Evolutionary conservation across 148 eudicot genomes (phyloP).

Genomic region (Rhododendron williamsianum): DNA sequence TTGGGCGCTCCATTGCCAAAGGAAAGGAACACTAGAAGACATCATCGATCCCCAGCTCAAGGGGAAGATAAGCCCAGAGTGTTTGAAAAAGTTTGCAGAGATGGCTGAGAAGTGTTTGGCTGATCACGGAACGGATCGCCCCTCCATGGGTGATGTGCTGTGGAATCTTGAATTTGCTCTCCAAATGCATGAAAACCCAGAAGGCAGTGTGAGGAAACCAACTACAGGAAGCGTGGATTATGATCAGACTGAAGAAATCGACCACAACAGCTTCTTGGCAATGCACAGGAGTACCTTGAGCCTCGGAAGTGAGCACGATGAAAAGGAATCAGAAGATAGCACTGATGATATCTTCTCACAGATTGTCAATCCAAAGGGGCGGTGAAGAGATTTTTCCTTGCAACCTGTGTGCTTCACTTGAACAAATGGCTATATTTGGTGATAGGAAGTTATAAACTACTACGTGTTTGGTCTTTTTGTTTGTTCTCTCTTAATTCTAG

Average conservation of each 20-base stretch:
- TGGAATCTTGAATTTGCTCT: slow-evolving; percentile 40
- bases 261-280: slow-evolving; percentile 22
- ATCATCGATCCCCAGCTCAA: slow-evolving; percentile 42
- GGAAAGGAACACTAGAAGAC: slow-evolving; percentile 32
- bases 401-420: neutral
- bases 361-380: slow-evolving; percentile 31
- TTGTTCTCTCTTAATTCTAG: neutral
- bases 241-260: slow-evolving; percentile 9
- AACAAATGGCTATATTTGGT: neutral
- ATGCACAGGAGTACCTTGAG: slow-evolving; percentile 41
- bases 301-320: slow-evolving; percentile 30
- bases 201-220: slow-evolving; percentile 4
- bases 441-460: neutral
- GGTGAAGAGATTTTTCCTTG: slow-evolving; percentile 15
- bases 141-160: slow-evolving; percentile 48
- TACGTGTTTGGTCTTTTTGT: neutral
- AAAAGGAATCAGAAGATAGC: slow-evolving; percentile 9
- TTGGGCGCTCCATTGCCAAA: slow-evolving; percentile 31
- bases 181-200: slow-evolving; percentile 28
- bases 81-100: slow-evolving; percentile 38
- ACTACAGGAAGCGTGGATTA: slow-evolving; percentile 7
- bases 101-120: slow-evolving; percentile 40
- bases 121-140: slow-evolving; percentile 43
- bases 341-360: slow-evolving; percentile 39
- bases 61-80: slow-evolving; percentile 35